phyloP scores from a whole-genome alignment of 257 asterid species.

The Eustoma russellianum region DNA sequence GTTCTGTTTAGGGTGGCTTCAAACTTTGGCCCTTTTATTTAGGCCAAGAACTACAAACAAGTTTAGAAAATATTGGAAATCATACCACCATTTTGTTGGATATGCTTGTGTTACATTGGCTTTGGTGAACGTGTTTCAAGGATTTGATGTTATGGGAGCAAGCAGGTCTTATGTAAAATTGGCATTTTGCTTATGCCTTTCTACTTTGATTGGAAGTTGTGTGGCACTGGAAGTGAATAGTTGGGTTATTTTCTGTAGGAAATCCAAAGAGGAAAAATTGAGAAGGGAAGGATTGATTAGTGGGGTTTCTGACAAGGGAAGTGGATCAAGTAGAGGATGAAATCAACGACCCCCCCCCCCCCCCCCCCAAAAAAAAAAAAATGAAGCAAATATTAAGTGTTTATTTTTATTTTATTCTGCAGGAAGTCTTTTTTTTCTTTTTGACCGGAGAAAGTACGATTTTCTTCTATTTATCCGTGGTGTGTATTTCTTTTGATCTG shows the following conservation, averaged over 20 bases:
- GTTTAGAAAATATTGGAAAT: conserved; percentile 82
- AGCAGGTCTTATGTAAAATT: conserved; percentile 35
- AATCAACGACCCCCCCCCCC: too few relatives aligned
- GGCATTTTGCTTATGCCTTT: conserved; percentile 58
- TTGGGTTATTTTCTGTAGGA: conserved; percentile 87
- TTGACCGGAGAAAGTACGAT: too few relatives aligned
- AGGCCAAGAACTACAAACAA: conserved; percentile 78
- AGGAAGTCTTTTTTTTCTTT: too few relatives aligned
- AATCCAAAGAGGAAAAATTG: conserved; percentile 71
- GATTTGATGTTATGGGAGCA: conserved; percentile 74
- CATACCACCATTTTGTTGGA: conserved; percentile 90
- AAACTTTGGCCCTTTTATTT: conserved; percentile 67
- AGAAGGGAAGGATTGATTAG: conserved; percentile 66
- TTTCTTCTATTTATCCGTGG: too few relatives aligned
- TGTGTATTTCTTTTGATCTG: too few relatives aligned
- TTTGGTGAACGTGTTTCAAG: conserved; percentile 72
- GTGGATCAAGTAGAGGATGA: conserved; percentile 37
- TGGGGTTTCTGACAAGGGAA: conserved; percentile 47
- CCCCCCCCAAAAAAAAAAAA: too few relatives aligned
- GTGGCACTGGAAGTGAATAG: conserved; percentile 84
- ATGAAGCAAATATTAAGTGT: too few relatives aligned
- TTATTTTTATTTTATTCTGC: too few relatives aligned
- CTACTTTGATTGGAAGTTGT: conserved; percentile 58
- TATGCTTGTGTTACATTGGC: conserved; percentile 79
- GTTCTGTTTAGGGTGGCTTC: conserved; percentile 74